Percentiles rank a stretch among this genome's conserved stretches.
Evolutionary conservation across 768 basidiomycete genomes (phyloP).

Genomic region (Amanita polypyramis): DNA sequence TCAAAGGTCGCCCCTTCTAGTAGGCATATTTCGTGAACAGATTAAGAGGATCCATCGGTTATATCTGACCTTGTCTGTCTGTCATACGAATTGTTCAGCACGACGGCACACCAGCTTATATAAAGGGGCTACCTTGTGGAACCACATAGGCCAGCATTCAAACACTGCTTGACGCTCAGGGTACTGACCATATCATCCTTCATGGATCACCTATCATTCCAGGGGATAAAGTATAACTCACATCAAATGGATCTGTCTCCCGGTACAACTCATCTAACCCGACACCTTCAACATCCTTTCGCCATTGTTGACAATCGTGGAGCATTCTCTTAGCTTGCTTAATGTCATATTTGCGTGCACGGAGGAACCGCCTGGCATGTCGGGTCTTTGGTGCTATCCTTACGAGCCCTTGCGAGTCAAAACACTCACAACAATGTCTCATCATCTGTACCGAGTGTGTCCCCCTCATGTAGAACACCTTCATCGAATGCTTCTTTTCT

Average conservation of each 20-base stretch:
- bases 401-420: background rate
- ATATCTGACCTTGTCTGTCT: slow-evolving; percentile 58
- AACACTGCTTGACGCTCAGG: slow-evolving; percentile 61
- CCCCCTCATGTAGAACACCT: slow-evolving; percentile 46
- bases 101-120: background rate
- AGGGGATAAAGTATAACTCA: slow-evolving; percentile 22
- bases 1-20: slow-evolving; percentile 62
- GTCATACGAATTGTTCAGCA: background rate
- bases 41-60: background rate
- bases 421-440: slow-evolving; percentile 45
- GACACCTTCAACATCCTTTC: slow-evolving; percentile 47
- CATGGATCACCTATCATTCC: background rate
- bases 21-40: background rate
- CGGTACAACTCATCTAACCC: slow-evolving; percentile 59
- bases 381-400: background rate
- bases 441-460: slow-evolving; percentile 50
- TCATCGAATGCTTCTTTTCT: slow-evolving; percentile 41
- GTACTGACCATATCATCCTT: slow-evolving; percentile 31
- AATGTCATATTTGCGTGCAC: slow-evolving; percentile 57
- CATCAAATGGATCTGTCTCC: slow-evolving; percentile 60
- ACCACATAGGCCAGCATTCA: slow-evolving; percentile 71
- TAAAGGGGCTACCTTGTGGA: slow-evolving; percentile 45
- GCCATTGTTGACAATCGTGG: slow-evolving; percentile 57
- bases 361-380: slow-evolving; percentile 53
- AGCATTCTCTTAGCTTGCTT: slow-evolving; percentile 56